Conservation (phyloP, 2,329 filamentous ascomycete species). For the Talaromyces pinophilus region DNA sequence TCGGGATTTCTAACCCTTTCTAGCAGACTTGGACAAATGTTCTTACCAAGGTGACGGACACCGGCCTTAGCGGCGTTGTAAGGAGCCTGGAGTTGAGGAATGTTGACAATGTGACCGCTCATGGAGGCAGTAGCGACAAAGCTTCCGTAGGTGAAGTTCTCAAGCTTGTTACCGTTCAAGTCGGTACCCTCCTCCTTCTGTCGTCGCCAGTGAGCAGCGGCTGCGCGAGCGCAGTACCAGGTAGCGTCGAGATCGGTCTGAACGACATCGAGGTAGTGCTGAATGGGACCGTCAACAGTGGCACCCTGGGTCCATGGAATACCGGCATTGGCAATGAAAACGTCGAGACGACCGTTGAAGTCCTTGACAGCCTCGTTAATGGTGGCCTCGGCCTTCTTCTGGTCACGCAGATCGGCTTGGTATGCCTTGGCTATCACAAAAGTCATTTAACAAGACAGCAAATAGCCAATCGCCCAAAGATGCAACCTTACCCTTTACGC, state of each 20-base stretch:
- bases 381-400: conserved; percentile 44
- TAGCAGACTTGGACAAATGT: conserved; percentile 48
- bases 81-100: conserved; percentile 71
- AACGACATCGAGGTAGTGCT: conserved; percentile 68
- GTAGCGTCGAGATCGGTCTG: conserved; percentile 73
- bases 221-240: conserved; percentile 73
- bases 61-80: conserved; percentile 75
- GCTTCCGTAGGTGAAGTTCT: conserved; percentile 63
- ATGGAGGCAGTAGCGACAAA: conserved; percentile 80
- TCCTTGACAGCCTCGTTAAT: conserved; percentile 55
- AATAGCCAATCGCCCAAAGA: not conserved
- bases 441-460: conserved; percentile 16
- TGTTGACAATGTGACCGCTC: conserved; percentile 75
- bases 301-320: conserved; percentile 71
- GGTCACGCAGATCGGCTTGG: conserved; percentile 50
- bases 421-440: conserved; percentile 49
- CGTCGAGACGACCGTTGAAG: conserved; percentile 72
- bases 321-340: conserved; percentile 78
- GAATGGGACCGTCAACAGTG: conserved; percentile 65
- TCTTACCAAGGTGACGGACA: conserved; percentile 51
- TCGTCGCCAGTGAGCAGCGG: conserved; percentile 67
- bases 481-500: conserved; percentile 62
- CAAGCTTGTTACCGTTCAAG: conserved; percentile 61
- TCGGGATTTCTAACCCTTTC: not conserved
- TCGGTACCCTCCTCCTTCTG: conserved; percentile 69